phyloP scores from a whole-genome alignment of 495 filamentous ascomycete genomes.

The Clohesyomyces aquaticus region DNA sequence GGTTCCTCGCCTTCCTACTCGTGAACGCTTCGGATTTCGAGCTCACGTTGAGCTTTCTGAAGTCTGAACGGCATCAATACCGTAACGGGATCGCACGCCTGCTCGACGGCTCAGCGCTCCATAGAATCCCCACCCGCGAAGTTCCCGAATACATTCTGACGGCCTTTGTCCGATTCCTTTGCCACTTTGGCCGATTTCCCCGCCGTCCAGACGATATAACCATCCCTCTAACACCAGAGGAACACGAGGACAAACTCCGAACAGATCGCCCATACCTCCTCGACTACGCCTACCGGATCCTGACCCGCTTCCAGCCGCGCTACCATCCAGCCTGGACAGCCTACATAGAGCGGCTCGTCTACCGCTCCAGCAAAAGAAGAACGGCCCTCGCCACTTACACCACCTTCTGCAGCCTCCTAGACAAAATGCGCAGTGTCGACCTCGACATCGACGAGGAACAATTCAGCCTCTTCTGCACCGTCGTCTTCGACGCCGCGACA shows the following conservation, averaged over 20 bases:
- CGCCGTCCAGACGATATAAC: slow-evolving; percentile 30
- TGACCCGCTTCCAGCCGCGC: slow-evolving; percentile 10
- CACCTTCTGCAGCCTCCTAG: slow-evolving; percentile 15
- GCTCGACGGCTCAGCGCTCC: slow-evolving; percentile 26
- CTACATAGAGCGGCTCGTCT: slow-evolving; percentile 23
- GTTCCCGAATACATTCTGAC: slow-evolving; percentile 53
- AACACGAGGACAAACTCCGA: slow-evolving; percentile 25
- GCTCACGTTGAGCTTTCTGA: slow-evolving; percentile 52
- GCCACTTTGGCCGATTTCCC: slow-evolving; percentile 47
- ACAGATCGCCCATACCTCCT: slow-evolving; percentile 28
- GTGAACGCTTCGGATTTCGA: slow-evolving; percentile 49
- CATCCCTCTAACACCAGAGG: neutral
- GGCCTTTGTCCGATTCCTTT: slow-evolving; percentile 56
- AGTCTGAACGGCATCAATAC: slow-evolving; percentile 45
- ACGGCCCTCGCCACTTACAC: slow-evolving; percentile 8
- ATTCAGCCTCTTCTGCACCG: slow-evolving; percentile 32
- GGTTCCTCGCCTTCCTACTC: slow-evolving; percentile 57
- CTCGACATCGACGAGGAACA: slow-evolving; percentile 41
- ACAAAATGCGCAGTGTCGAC: slow-evolving; percentile 14
- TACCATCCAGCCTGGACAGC: slow-evolving; percentile 33
- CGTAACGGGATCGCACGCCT: slow-evolving; percentile 42
- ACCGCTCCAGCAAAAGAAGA: neutral
- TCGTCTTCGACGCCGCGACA: neutral
- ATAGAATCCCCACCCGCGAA: slow-evolving; percentile 31
- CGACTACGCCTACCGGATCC: slow-evolving; percentile 30